phyloP scores from a whole-genome alignment of 441 rosid genomes.

The Jatropha multifida region DNA sequence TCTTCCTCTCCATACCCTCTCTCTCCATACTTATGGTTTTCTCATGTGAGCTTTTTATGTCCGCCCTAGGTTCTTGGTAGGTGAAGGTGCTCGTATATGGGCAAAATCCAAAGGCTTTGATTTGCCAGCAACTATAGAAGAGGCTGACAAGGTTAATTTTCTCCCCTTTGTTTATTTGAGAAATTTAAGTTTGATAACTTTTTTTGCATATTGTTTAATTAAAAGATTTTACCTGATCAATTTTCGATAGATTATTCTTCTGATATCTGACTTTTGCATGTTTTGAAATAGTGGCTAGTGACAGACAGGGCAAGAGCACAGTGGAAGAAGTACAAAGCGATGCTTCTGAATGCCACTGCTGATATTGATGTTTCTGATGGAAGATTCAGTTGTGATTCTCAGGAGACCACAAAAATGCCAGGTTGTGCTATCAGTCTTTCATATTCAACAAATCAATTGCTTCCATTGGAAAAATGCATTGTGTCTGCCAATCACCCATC shows the following conservation, averaged over 20 bases:
- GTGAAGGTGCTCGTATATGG: conserved; percentile 89
- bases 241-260: not conserved
- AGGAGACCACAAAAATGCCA: conserved; percentile 28
- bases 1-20: not conserved
- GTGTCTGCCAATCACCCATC: not conserved
- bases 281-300: conserved; percentile 69
- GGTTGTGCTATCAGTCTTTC: conserved; percentile 25
- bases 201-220: not conserved
- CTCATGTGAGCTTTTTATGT: conserved; percentile 13
- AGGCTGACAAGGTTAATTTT: conserved; percentile 65
- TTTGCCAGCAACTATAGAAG: conserved; percentile 44
- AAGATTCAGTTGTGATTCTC: conserved; percentile 23
- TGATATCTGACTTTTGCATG: conserved; percentile 1
- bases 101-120: conserved; percentile 61
- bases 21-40: not conserved
- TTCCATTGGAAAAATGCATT: not conserved
- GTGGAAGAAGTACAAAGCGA: conserved; percentile 66
- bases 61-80: conserved; percentile 74
- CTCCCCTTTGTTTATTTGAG: not conserved
- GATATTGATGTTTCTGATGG: conserved; percentile 26
- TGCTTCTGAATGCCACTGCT: conserved; percentile 58
- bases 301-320: conserved; percentile 73
- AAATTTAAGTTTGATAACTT: not conserved
- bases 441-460: not conserved
- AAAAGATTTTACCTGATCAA: not conserved